These are phyloP conservation scores for Bruguiera hainesii DNA, from an alignment of 441 rosid genomes.

Conservation along the genomic window DNA sequence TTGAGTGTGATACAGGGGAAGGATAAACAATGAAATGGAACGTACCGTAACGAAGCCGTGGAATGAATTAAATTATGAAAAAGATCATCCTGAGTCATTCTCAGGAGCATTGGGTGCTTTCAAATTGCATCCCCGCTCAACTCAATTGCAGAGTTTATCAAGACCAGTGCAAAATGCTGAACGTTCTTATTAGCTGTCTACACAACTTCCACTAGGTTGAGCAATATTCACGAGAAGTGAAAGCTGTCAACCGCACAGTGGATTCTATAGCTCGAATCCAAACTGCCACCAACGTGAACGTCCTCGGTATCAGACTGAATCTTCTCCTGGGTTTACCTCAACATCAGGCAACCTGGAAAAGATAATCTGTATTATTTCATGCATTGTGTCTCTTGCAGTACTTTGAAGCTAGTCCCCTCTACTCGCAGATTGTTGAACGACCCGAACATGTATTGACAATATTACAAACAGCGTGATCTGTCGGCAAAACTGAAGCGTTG, in stretches of 20 bases:
- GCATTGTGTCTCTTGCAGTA: conserved; percentile 68
- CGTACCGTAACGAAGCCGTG: conserved; percentile 54
- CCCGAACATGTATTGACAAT: conserved; percentile 79
- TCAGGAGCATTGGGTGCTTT: conserved; percentile 63
- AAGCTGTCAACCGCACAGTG: conserved; percentile 68
- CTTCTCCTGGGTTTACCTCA: conserved; percentile 42
- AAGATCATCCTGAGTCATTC: conserved; percentile 74
- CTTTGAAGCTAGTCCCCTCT: conserved; percentile 81
- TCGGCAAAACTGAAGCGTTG: conserved; percentile 50
- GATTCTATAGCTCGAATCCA: conserved; percentile 57
- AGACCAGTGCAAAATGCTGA: conserved; percentile 56
- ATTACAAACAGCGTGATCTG: conserved; percentile 73
- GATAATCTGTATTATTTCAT: conserved; percentile 71
- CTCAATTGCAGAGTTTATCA: conserved; percentile 73
- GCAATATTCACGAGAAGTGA: conserved; percentile 72
- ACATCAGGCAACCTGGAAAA: conserved; percentile 62
- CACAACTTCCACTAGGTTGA: conserved; percentile 63
- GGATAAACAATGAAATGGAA: too few species aligned
- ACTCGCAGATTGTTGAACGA: conserved; percentile 69
- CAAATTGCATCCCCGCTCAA: conserved; percentile 74
- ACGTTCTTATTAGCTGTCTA: conserved; percentile 72
- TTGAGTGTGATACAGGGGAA: too few species aligned
- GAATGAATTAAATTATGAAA: conserved; percentile 87
- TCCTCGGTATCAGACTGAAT: conserved; percentile 58
- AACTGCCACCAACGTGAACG: conserved; percentile 19